These are phyloP conservation scores for Staphylotrichum tortipilum DNA, from an alignment of 495 filamentous ascomycete genomes.

Conservation along the genomic window DNA sequence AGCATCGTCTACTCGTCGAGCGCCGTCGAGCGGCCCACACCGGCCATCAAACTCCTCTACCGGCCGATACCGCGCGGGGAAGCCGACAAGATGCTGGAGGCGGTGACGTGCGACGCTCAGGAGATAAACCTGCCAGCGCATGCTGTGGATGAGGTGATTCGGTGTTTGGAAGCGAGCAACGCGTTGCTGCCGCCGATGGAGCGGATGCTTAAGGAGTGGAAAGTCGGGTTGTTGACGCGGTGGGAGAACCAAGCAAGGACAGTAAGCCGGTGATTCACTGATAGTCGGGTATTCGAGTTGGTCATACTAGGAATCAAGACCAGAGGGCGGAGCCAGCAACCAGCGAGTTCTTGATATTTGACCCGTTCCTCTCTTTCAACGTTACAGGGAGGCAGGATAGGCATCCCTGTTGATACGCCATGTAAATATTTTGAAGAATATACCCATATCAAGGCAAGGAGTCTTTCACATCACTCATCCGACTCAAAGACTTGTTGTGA, in stretches of 20 bases:
- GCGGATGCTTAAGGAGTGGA: slow-evolving; percentile 54
- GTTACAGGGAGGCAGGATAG: no score
- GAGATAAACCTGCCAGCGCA: slow-evolving; percentile 52
- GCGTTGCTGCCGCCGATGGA: slow-evolving; percentile 46
- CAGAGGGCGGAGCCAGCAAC: no score
- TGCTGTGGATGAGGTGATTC: slow-evolving; percentile 38
- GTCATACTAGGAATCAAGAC: no score
- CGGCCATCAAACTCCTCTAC: slow-evolving; percentile 63
- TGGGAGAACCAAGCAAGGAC: slow-evolving; percentile 11
- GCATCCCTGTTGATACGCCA: no score
- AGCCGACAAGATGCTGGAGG: slow-evolving; percentile 47
- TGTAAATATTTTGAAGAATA: no score
- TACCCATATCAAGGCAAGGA: no score
- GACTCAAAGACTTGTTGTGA: no score
- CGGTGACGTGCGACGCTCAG: slow-evolving; percentile 49
- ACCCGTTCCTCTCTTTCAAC: no score
- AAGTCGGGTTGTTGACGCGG: slow-evolving; percentile 52
- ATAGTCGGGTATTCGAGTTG: no score
- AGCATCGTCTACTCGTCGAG: slow-evolving; percentile 52
- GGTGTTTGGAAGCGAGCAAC: slow-evolving; percentile 42
- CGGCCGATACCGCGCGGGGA: slow-evolving; percentile 35
- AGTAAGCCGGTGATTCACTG: no score
- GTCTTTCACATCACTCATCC: no score
- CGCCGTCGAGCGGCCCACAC: slow-evolving; percentile 9
- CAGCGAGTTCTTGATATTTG: no score